A percentile compares a stretch with the other conserved stretches of the same genome.
These are phyloP conservation scores for Dendrocalamus sinicus DNA, from an alignment of 176 grass and related monocot genomes.

Conservation along the genomic window DNA sequence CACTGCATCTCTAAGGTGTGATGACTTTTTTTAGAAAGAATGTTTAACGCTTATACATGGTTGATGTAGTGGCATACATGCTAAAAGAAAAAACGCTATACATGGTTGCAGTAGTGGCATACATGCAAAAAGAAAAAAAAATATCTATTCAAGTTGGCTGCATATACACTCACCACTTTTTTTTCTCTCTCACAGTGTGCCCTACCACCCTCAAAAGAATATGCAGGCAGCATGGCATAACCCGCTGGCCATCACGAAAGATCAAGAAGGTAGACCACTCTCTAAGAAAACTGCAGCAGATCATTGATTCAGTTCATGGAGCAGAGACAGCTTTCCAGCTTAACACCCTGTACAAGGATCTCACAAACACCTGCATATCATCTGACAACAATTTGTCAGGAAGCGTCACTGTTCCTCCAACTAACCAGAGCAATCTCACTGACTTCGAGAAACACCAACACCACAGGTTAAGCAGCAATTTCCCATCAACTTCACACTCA, in stretches of 20 bases:
- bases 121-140: background rate
- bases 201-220: conserved; percentile 99
- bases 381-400: conserved; percentile 66
- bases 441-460: conserved; percentile 41
- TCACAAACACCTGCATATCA: conserved; percentile 62
- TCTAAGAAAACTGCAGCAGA: conserved; percentile 81
- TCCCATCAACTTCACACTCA: conserved; percentile 61
- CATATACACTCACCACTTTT: conserved; percentile 30
- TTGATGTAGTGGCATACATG: conserved; percentile 26
- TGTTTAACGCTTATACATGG: background rate
- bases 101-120: conserved; percentile 15
- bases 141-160: background rate
- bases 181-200: conserved; percentile 64
- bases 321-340: conserved; percentile 79
- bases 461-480: conserved; percentile 30
- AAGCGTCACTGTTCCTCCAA: conserved; percentile 48
- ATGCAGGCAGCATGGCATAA: conserved; percentile 95
- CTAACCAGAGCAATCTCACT: conserved; percentile 49
- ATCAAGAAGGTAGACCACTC: conserved; percentile 99
- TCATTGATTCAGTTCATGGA: conserved; percentile 94
- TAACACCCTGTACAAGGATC: conserved; percentile 76
- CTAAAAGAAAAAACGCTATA: background rate
- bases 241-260: conserved; percentile 89
- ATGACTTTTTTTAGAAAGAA: conserved; percentile 6
- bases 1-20: conserved; percentile 6